Base-by-base conservation (phyloP, 2,329 filamentous ascomycete species). In the Botryotinia narcissicola region DNA sequence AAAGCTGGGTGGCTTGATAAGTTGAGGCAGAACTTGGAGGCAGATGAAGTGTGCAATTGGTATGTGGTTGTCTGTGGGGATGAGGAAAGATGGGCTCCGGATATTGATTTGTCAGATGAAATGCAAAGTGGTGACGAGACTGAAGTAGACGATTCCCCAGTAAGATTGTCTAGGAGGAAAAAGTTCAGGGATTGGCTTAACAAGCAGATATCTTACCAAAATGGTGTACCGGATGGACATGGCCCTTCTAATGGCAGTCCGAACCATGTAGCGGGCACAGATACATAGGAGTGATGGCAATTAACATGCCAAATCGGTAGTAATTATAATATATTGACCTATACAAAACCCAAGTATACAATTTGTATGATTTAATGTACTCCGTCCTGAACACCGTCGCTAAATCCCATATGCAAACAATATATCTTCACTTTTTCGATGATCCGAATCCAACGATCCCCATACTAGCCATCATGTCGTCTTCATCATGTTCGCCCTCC, bases 391-490 rank as follows among this genome's bases (percentile, higher is more conserved):
- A 68, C 71, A 29, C 63, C 63, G 42, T 68, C 71, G 71, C 71
- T 72, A 72, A 72, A 69, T 29, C 54, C 25, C 20, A 67, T 42
- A 35, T 57, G n/a, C 48, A 57, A 42, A 40, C 18, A 42, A 35
- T 25, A 25, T 29, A 16, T 44, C 37, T 35, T 69, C 51, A 80
- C 75, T 82, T 83, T 76, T 82, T 83, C 69, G 81, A 82, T 3
- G 79, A 79, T 51, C 90, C 89, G 81, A 92, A 92, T 0, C 89
- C 89, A 1, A 85, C 85, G 75, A 91, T 88, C 0, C 90, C 89
- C 87, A 92, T 89, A 74, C 87, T 86, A 18, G 88, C 88, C 88
- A 90, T 88, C 89, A 92, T 90, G 79, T 91, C 89, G 75, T 92
- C 89, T 81, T 91, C 89, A 73, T 92, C 90, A 81, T 92, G 89